Base-by-base conservation (phyloP, 2,329 filamentous ascomycete species). In the Zasmidium cellare region DNA sequence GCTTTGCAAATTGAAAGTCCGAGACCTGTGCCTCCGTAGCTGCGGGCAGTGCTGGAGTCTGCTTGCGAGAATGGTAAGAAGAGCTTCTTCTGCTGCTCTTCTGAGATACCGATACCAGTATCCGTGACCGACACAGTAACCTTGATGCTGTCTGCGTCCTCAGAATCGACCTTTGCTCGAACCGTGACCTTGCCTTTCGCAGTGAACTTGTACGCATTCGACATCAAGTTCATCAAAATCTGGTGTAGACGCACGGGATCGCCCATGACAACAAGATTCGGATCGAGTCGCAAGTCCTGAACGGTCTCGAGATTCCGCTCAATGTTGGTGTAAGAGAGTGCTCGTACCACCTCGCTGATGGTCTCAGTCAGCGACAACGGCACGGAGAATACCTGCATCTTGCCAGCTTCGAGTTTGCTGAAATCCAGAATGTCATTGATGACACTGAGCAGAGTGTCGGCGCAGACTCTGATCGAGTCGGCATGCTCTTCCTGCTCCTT, bases 61-160 rank as follows among this genome's bases (percentile, higher is more conserved):
- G 93, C 92, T 75, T 97, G 92, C 55, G 90, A 93, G 71, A 97
- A 97, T 0, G 92, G 92, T 66, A 91, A 85, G 82, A 97, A 97
- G 1, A 97, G 82, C 61, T 94, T 94, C 60, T 88, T 86, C 50
- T 93, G 82, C 67, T 92, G 88, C 71, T 93, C 87, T 19, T 88
- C 84, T 0, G 90, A 88, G 56, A 97, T 96, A 18, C 92, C 92
- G 60, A 97, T 96, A 25, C 92, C 92, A 0, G 92, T 96, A 71
- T 97, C 92, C 51, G 87, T 82, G 28, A 97, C 91, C 75, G 90
- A 93, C 71, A 93, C 94, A 1, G 88, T 92, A 55, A 96, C 80
- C 23, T 86, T 87, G 6, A 91, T 87, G 57, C 82, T 83, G 41
- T 90, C 85, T 14, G 83, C 80, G 9, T 86, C 87, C 70, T 96